A percentile compares a stretch with the other conserved stretches of the same genome.
phyloP scores from a whole-genome alignment of 2,329 filamentous ascomycete species.

The Ploettnerulaceae sp. region DNA sequence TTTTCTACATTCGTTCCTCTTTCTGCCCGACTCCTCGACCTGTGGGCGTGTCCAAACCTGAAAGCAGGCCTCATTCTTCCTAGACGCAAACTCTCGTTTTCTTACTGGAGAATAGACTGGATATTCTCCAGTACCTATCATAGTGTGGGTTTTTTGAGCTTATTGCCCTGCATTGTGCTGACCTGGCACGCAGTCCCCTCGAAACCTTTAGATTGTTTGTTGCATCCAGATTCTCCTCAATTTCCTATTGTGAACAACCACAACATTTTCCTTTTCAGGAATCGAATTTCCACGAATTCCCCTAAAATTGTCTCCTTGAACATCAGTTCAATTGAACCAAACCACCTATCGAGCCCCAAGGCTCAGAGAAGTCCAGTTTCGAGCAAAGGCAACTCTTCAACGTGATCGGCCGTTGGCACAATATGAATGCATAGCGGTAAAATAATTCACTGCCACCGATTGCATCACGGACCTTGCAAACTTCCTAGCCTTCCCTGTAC shows the following conservation, averaged over 20 bases:
- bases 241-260: not conserved
- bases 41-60: not conserved
- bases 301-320: not conserved
- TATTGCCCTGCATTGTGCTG: not conserved
- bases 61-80: not conserved
- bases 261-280: not conserved
- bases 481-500: not conserved
- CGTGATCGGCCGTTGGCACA: too few species aligned
- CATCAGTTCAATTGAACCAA: not conserved
- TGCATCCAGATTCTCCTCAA: not conserved
- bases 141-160: too few species aligned
- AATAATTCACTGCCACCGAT: too few species aligned
- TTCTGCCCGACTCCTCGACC: not conserved
- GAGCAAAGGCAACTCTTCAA: not conserved
- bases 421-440: too few species aligned
- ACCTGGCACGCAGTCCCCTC: not conserved
- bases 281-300: not conserved
- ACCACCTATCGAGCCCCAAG: too few species aligned
- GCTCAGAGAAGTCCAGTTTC: too few species aligned
- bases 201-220: too few species aligned
- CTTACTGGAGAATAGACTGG: too few species aligned
- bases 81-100: too few species aligned
- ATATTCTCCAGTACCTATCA: too few species aligned
- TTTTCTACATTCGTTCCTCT: not conserved
- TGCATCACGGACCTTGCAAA: too few species aligned